Evolutionary conservation across 345 rosid species (phyloP).

Genomic region (Psidium guajava): DNA sequence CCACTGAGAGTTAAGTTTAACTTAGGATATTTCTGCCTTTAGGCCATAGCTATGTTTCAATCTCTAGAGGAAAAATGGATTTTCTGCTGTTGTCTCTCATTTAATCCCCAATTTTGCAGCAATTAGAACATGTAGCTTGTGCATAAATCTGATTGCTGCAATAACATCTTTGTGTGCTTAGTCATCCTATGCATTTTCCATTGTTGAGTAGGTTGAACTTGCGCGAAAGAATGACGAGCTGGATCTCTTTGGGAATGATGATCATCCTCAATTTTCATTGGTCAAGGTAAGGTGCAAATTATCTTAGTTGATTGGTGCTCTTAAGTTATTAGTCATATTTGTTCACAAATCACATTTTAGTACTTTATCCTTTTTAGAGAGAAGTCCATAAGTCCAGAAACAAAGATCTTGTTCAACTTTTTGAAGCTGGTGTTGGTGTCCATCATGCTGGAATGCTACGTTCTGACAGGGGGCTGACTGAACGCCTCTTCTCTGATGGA

Average conservation of each 20-base stretch:
- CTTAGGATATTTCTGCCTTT: not conserved
- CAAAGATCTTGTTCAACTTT: slow-evolving; percentile 79
- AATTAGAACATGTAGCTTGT: not conserved
- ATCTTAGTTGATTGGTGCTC: not conserved
- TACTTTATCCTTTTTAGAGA: slow-evolving; percentile 38
- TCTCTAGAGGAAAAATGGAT: not conserved
- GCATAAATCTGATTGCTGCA: not conserved
- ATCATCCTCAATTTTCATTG: slow-evolving; percentile 59
- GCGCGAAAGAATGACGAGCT: slow-evolving; percentile 52
- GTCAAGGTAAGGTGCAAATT: slow-evolving; percentile 40
- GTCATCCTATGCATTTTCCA: not conserved
- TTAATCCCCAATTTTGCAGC: not conserved
- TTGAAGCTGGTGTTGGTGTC: slow-evolving; percentile 64
- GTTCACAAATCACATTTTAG: slow-evolving; percentile 3
- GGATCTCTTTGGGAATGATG: slow-evolving; percentile 53
- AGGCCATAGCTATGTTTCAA: not conserved
- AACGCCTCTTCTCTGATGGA: slow-evolving; percentile 83
- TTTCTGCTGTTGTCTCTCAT: not conserved
- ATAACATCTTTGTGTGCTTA: not conserved
- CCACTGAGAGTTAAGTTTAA: not conserved
- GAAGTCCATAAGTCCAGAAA: slow-evolving; percentile 93
- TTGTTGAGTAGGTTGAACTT: slow-evolving; percentile 64
- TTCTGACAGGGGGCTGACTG: slow-evolving; percentile 88
- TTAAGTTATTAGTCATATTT: not conserved
- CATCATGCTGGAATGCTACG: slow-evolving; percentile 99